phyloP scores from a whole-genome alignment of 306 rosid genomes.

The Argentina anserina region DNA sequence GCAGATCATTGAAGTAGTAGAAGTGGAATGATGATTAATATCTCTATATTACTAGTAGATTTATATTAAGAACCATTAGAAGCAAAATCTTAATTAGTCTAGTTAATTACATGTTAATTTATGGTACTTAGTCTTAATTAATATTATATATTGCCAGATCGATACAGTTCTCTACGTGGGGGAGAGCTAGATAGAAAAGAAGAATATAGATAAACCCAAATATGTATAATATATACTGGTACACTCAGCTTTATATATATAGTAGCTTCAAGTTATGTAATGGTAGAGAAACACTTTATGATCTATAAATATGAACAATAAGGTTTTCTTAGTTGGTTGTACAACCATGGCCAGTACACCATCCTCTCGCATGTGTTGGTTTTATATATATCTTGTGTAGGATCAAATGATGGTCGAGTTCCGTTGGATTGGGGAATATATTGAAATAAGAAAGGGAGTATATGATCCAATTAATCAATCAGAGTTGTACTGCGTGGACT shows the following conservation, averaged over 20 bases:
- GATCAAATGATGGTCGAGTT: conserved; percentile 17
- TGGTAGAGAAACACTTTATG: neutral
- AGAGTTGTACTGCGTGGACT: conserved; percentile 1
- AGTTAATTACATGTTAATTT: neutral
- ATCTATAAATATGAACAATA: conserved; percentile 7
- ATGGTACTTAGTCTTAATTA: neutral
- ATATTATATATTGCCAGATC: neutral
- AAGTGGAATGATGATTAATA: neutral
- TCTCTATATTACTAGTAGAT: neutral
- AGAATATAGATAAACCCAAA: neutral
- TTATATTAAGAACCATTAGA: neutral
- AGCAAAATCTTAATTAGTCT: neutral
- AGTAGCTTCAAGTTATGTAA: conserved; percentile 10
- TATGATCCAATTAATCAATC: conserved; percentile 16
- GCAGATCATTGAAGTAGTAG: neutral
- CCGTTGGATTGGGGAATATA: conserved; percentile 32
- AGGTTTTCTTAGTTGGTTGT: conserved; percentile 18
- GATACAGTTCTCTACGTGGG: neutral
- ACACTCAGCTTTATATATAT: conserved; percentile 11
- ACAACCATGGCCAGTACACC: conserved; percentile 3
- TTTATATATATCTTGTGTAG: conserved; percentile 11
- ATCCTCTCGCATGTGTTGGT: neutral
- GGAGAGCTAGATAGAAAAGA: conserved; percentile 13
- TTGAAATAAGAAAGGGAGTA: conserved; percentile 27
- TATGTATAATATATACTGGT: conserved; percentile 4